Base-by-base conservation (phyloP, 2,329 filamentous ascomycete genomes). In the Aspergillus unguis region DNA sequence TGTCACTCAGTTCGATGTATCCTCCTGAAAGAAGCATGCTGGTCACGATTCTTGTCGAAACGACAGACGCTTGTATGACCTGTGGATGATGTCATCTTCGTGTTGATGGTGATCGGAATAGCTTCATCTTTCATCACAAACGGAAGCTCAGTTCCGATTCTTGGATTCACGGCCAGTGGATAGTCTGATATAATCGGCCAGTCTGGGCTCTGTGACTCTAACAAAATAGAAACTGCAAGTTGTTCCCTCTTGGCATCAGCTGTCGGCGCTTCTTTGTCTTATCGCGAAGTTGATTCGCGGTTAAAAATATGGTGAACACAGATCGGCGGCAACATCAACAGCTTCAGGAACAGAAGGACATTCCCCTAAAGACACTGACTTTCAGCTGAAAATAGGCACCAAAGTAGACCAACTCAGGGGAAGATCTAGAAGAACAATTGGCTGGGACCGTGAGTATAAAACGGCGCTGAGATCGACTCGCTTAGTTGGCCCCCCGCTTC, bases 401-500 rank as follows among this genome's bases (percentile, higher is more conserved):
- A 17, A 17, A 17, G 17, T 17, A 17, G 17, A 17, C 17, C 17
- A 17, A 17, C 17, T 17, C 17, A 17, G 17, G 17, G 17, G 17
- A 17, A 17, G 17, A 17, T 17, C 17, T 17, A 17, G 17, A 17
- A 17, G 17, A 17, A 17, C 17, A 17, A 17, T 17, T 17, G 17
- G 17, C 17, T 17, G 17, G 17, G 17, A 17, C 17, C 17, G 17
- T 26, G 23, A 32, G 27, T 40, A 48, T 41, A 48, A 33, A 6
- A 41, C 17, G 10, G 27, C 38, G 23, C 23, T 11, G 31, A 52
- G 38, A 49, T 43, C 38, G 27, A 17, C 31, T 36, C 35, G 51
- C 51, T 53, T 55, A 52, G 47, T 48, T 51, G 43, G 45, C 49
- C 23, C 44, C 40, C 47, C 29, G 32, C 46, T 37, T 23, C 38